These are phyloP conservation scores for Syzygium aromaticum DNA, from an alignment of 345 rosid species.

Conservation along the genomic window DNA sequence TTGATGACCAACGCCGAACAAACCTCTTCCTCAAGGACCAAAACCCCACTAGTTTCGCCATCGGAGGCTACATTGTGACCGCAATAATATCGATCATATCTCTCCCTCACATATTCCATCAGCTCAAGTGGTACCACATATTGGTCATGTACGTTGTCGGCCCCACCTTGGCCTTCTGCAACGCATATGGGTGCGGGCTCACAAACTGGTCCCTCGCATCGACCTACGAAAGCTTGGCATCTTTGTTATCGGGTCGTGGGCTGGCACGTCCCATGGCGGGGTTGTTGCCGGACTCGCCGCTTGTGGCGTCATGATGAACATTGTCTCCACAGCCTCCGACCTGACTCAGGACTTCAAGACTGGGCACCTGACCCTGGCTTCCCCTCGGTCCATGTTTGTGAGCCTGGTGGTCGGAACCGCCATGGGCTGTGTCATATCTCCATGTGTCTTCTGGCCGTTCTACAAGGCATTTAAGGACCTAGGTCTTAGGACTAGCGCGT, in stretches of 20 bases:
- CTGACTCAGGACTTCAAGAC: slow-evolving; percentile 83
- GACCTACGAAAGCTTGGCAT: slow-evolving; percentile 80
- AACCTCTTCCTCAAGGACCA: slow-evolving; percentile 64
- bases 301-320: slow-evolving; percentile 91
- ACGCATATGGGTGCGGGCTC: slow-evolving; percentile 77
- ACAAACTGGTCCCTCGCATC: slow-evolving; percentile 85
- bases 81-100: slow-evolving; percentile 37
- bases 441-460: slow-evolving; percentile 76
- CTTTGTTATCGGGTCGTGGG: slow-evolving; percentile 66
- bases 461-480: slow-evolving; percentile 58
- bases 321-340: slow-evolving; percentile 77
- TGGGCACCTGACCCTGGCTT: slow-evolving; percentile 69
- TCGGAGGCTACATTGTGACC: slow-evolving; percentile 38
- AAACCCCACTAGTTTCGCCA: slow-evolving; percentile 63
- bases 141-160: slow-evolving; percentile 56
- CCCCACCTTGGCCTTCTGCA: slow-evolving; percentile 67
- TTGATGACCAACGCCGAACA: slow-evolving; percentile 57
- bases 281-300: slow-evolving; percentile 74
- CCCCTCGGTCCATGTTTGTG: slow-evolving; percentile 66
- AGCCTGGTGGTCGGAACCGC: slow-evolving; percentile 80
- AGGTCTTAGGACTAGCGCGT: slow-evolving; percentile 32
- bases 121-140: slow-evolving; percentile 64
- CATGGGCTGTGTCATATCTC: slow-evolving; percentile 74
- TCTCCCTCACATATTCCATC: slow-evolving; percentile 52
- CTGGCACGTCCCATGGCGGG: slow-evolving; percentile 54